phyloP scores from a whole-genome alignment of 495 filamentous ascomycete genomes.

The Xylaria venustula region DNA sequence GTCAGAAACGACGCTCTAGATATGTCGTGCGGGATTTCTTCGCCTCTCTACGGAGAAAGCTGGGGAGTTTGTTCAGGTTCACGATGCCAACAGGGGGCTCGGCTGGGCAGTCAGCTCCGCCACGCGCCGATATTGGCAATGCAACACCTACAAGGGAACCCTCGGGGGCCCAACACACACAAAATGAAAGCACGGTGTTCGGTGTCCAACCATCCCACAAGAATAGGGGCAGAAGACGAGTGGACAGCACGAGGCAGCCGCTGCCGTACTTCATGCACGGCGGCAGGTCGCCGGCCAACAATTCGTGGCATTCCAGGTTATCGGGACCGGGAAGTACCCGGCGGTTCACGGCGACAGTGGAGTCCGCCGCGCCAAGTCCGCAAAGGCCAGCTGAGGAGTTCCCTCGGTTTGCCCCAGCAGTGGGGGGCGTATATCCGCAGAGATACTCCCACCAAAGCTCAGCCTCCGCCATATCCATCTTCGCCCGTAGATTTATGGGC shows the following conservation, averaged over 20 bases:
- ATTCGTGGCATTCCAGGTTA: background rate
- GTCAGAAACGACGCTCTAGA: background rate
- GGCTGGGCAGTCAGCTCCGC: background rate
- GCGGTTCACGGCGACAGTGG: background rate
- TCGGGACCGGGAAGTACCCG: background rate
- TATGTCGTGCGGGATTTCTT: slow-evolving; percentile 2
- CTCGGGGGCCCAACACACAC: background rate
- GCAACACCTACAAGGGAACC: background rate
- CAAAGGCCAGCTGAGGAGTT: background rate
- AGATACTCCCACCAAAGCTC: background rate
- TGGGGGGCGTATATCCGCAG: background rate
- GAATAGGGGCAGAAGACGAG: background rate
- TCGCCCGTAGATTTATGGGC: slow-evolving; percentile 2
- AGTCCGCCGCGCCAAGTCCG: background rate
- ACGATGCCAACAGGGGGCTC: background rate
- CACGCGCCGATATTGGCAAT: background rate
- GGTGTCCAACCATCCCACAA: background rate
- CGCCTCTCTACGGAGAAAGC: slow-evolving; percentile 3
- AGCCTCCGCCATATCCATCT: slow-evolving; percentile 5
- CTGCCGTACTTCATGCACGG: slow-evolving; percentile 12
- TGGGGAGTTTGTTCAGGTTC: slow-evolving; percentile 1
- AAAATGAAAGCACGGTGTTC: background rate
- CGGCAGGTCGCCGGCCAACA: slow-evolving; percentile 3
- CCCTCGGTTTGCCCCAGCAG: background rate
- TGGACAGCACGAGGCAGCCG: background rate